Conservation (phyloP, 176 grass and related monocot genomes). For the Miscanthus lutarioriparius region DNA sequence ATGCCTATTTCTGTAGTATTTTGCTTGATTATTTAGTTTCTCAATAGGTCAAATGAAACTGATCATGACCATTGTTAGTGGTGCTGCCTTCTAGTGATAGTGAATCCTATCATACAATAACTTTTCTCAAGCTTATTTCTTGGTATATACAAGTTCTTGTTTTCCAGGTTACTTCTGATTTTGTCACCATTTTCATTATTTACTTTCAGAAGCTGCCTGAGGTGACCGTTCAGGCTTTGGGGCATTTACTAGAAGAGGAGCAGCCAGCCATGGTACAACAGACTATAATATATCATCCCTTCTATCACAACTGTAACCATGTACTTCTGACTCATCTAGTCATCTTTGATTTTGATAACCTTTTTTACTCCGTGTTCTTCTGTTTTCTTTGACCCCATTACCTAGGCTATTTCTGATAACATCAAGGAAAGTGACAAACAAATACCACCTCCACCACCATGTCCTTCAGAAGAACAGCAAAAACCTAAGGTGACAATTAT, state of each 20-base stretch:
- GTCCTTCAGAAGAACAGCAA: neutral
- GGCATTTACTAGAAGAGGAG: neutral
- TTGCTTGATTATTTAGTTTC: neutral
- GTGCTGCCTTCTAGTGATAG: neutral
- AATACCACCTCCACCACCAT: neutral
- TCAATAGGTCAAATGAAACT: conserved; percentile 9
- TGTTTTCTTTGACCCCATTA: neutral
- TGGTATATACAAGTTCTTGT: neutral
- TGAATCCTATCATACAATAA: neutral
- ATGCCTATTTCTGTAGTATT: neutral
- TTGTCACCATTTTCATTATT: neutral
- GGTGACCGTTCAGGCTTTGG: neutral
- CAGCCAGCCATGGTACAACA: conserved; percentile 3
- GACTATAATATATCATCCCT: neutral
- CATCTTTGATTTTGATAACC: neutral
- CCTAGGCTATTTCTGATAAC: conserved; percentile 4
- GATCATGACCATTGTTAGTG: neutral
- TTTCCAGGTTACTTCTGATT: neutral
- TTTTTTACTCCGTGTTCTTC: neutral
- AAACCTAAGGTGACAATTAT: neutral
- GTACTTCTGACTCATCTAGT: neutral
- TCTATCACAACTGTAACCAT: neutral
- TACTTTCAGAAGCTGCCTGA: neutral
- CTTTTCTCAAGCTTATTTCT: neutral
- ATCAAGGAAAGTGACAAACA: neutral